A percentile compares a stretch with the other conserved stretches of the same genome.
These are phyloP conservation scores for Novymonas esmeraldas DNA, from an alignment of 208 protist genomes.

Conservation along the genomic window DNA sequence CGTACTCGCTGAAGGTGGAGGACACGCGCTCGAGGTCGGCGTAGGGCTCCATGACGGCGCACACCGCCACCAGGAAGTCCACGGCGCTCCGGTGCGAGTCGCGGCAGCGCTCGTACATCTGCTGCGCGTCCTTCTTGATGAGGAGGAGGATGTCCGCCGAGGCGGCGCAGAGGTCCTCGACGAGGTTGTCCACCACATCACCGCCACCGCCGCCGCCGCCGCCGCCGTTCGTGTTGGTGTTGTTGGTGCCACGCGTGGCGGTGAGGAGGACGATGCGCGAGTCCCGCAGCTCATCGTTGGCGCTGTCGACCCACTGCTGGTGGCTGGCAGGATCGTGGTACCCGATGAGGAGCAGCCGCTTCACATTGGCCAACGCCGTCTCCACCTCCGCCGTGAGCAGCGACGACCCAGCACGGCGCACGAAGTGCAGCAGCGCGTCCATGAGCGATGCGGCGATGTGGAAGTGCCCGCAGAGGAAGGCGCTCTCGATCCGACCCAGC, in stretches of 20 bases:
- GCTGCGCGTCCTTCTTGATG: slow-evolving; percentile 63
- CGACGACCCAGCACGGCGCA: slow-evolving; percentile 37
- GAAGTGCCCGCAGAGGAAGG: slow-evolving; percentile 68
- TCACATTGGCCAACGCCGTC: slow-evolving; percentile 56
- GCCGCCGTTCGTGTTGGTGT: not conserved
- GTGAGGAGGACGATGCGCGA: slow-evolving; percentile 41
- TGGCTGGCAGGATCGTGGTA: slow-evolving; percentile 30
- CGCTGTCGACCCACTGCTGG: slow-evolving; percentile 44
- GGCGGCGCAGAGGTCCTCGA: slow-evolving; percentile 54
- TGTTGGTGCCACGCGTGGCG: not conserved
- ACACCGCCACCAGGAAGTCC: slow-evolving; percentile 71
- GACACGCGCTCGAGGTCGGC: slow-evolving; percentile 49
- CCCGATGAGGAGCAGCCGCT: slow-evolving; percentile 46
- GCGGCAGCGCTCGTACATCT: slow-evolving; percentile 53
- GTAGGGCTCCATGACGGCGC: slow-evolving; percentile 67
- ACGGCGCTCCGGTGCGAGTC: slow-evolving; percentile 47
- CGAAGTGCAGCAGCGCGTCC: slow-evolving; percentile 43
- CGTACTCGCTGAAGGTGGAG: slow-evolving; percentile 17
- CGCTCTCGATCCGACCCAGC: slow-evolving; percentile 56
- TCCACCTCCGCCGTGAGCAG: slow-evolving; percentile 67
- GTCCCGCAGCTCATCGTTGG: slow-evolving; percentile 59
- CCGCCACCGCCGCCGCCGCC: slow-evolving; percentile 3
- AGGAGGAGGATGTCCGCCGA: slow-evolving; percentile 70
- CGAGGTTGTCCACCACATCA: slow-evolving; percentile 18
- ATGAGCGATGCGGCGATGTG: slow-evolving; percentile 55